Evolutionary conservation across 2,329 filamentous ascomycete genomes (phyloP).

Genomic region (Bipolaris sorokiniana): DNA sequence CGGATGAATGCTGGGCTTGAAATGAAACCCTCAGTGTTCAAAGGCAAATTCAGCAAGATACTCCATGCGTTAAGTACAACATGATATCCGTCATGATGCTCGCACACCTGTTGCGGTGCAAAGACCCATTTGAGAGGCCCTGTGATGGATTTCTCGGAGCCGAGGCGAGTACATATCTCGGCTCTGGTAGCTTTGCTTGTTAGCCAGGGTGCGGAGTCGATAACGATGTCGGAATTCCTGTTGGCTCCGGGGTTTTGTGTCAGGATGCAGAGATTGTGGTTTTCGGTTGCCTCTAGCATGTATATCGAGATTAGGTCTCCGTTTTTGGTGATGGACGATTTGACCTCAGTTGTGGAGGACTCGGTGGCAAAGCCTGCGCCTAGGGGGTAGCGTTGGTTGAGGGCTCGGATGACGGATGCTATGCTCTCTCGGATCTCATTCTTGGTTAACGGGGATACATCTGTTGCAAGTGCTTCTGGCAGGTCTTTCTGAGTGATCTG

Average conservation of each 20-base stretch:
- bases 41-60: background rate
- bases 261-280: background rate
- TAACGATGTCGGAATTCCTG: background rate
- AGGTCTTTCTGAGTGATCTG: background rate
- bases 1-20: background rate
- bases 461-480: background rate
- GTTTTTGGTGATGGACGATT: background rate
- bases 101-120: background rate
- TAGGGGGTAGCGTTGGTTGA: background rate
- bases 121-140: background rate
- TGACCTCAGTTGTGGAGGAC: background rate
- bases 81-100: background rate
- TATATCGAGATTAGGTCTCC: background rate
- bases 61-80: constrained; percentile 2
- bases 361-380: background rate
- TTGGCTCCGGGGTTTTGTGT: background rate
- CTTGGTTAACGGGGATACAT: background rate
- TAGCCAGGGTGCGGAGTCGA: background rate
- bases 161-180: background rate
- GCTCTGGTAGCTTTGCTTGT: background rate
- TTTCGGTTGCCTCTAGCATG: background rate
- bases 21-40: background rate
- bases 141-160: background rate
- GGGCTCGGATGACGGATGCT: background rate
- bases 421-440: background rate